Evolutionary conservation across 495 filamentous ascomycete genomes (phyloP).

Genomic region (Xylaria venustula): DNA sequence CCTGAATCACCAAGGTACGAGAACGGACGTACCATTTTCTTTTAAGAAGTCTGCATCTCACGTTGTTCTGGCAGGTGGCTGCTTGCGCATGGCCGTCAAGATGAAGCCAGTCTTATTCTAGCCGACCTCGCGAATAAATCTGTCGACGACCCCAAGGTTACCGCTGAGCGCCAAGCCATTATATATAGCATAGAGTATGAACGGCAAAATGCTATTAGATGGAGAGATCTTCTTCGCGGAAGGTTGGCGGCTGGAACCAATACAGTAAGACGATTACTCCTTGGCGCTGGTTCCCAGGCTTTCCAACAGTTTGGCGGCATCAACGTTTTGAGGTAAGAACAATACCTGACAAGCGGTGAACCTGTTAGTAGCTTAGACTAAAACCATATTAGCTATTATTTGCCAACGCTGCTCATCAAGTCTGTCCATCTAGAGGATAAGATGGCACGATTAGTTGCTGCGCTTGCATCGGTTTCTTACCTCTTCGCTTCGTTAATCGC

Average conservation of each 20-base stretch:
- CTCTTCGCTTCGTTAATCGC: slow-evolving; percentile 46
- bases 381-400: slow-evolving; percentile 31
- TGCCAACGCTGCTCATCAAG: slow-evolving; percentile 43
- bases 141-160: slow-evolving; percentile 23
- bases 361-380: too few relatives aligned
- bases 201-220: slow-evolving; percentile 25
- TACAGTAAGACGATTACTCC: slow-evolving; percentile 32
- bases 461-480: slow-evolving; percentile 32
- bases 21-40: background rate
- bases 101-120: slow-evolving; percentile 37
- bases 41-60: background rate
- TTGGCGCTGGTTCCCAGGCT: slow-evolving; percentile 37
- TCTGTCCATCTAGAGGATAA: slow-evolving; percentile 37
- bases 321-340: slow-evolving; percentile 18
- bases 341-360: too few relatives aligned
- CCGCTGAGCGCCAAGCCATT: slow-evolving; percentile 28
- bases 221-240: slow-evolving; percentile 25
- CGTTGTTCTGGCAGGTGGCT: slow-evolving; percentile 28
- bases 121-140: slow-evolving; percentile 32
- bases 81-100: slow-evolving; percentile 34
- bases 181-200: slow-evolving; percentile 28
- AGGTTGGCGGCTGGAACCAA: slow-evolving; percentile 27
- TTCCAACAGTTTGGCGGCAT: slow-evolving; percentile 40
- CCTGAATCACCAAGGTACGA: slow-evolving; percentile 37
- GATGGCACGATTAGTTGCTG: slow-evolving; percentile 33